These are phyloP conservation scores for Camelina sativa DNA, from an alignment of 345 rosid genomes.

Conservation along the genomic window DNA sequence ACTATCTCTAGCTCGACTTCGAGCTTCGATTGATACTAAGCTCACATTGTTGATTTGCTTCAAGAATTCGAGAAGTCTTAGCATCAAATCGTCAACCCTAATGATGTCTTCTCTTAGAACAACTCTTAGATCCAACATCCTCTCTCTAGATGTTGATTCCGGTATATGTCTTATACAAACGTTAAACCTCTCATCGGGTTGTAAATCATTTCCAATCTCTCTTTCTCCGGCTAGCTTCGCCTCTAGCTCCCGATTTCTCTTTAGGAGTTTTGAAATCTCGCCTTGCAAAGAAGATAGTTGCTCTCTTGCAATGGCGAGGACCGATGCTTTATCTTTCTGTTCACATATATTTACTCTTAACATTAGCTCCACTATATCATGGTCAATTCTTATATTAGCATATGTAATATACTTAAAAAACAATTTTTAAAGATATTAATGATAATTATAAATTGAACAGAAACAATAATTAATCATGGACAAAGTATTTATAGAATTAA, in stretches of 20 bases:
- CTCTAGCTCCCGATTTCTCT: slow-evolving; percentile 55
- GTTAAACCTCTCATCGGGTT: slow-evolving; percentile 42
- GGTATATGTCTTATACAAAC: slow-evolving; percentile 45
- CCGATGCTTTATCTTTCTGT: slow-evolving; percentile 79
- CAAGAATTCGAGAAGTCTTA: slow-evolving; percentile 69
- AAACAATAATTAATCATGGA: not conserved
- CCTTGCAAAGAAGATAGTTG: slow-evolving; percentile 52
- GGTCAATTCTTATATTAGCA: not conserved
- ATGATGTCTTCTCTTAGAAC: slow-evolving; percentile 51
- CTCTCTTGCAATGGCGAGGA: slow-evolving; percentile 64
- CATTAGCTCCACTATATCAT: not conserved
- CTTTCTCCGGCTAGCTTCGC: slow-evolving; percentile 44
- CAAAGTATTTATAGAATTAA: not conserved
- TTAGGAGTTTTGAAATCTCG: slow-evolving; percentile 58
- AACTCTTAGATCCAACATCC: slow-evolving; percentile 57
- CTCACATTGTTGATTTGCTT: slow-evolving; percentile 54
- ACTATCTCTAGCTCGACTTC: slow-evolving; percentile 40
- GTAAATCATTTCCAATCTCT: slow-evolving; percentile 29
- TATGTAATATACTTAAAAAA: not conserved
- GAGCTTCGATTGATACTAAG: slow-evolving; percentile 61
- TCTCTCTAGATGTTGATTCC: slow-evolving; percentile 56
- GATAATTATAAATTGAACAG: not conserved
- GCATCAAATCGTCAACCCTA: slow-evolving; percentile 44
- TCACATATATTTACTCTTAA: not conserved
- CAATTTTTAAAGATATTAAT: not conserved